phyloP scores from a whole-genome alignment of 768 basidiomycete species.

The Hysterangium stoloniferum region DNA sequence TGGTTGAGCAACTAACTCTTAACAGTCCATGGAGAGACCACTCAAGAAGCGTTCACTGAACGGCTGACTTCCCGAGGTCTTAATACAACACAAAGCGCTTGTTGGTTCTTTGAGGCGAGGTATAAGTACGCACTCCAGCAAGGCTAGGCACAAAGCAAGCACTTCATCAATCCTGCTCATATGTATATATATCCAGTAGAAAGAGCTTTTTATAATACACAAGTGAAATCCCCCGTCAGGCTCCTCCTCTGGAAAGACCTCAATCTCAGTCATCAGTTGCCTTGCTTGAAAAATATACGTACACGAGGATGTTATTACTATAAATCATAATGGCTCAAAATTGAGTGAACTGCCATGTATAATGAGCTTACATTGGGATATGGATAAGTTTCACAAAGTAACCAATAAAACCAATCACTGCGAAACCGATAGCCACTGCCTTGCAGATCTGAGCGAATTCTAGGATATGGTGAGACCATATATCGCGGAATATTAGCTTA shows the following conservation, averaged over 20 bases:
- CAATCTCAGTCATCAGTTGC: constrained; percentile 20
- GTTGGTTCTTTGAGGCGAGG: no score
- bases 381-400: constrained; percentile 98
- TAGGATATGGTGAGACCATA: constrained; percentile 28
- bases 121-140: no score
- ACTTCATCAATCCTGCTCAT: no score
- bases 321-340: no score
- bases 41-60: no score
- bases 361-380: constrained; percentile 75
- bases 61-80: no score
- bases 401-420: constrained; percentile 98
- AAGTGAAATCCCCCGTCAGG: constrained; percentile 32
- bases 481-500: background rate
- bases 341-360: constrained; percentile 10
- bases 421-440: constrained; percentile 95
- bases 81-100: no score
- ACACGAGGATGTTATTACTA: constrained; percentile 99
- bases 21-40: no score
- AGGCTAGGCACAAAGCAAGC: no score
- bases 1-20: no score
- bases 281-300: constrained; percentile 32
- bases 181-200: no score
- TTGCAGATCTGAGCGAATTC: constrained; percentile 94
- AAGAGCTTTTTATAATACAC: no score
- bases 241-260: constrained; percentile 60